phyloP scores from a whole-genome alignment of 2,329 filamentous ascomycete genomes.

The Fusarium sambucinum region DNA sequence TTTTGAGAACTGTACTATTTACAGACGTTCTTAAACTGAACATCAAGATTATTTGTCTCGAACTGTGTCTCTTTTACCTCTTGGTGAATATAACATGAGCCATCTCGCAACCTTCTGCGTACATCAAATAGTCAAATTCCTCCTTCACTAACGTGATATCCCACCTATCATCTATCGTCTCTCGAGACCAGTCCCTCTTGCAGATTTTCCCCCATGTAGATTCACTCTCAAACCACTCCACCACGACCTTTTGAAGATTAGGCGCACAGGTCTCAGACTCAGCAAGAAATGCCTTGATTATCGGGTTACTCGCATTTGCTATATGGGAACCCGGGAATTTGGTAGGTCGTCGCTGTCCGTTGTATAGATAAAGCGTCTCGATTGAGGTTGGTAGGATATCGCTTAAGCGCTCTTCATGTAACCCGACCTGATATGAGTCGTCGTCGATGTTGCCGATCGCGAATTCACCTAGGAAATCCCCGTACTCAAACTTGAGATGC shows the following conservation, averaged over 20 bases:
- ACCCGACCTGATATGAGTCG: too few relatives aligned
- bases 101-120: too few relatives aligned
- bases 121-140: too few relatives aligned
- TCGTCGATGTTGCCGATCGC: too few relatives aligned
- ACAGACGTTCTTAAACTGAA: too few relatives aligned
- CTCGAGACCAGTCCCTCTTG: neutral
- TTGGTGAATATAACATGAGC: neutral
- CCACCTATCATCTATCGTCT: neutral
- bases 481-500: neutral
- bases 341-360: too few relatives aligned
- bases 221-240: neutral
- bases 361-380: slow-evolving; percentile 4
- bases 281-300: neutral
- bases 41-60: too few relatives aligned
- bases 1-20: too few relatives aligned
- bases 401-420: too few relatives aligned
- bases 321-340: too few relatives aligned
- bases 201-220: accelerated
- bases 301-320: too few relatives aligned
- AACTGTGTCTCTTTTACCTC: neutral
- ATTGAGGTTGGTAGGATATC: slow-evolving; percentile 11
- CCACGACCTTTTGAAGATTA: slow-evolving; percentile 11
- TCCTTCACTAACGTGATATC: neutral
- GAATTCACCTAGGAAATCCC: neutral
- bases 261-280: neutral